These are phyloP conservation scores for Lasiodiplodia gonubiensis DNA, from an alignment of 2,329 filamentous ascomycete species.

Conservation along the genomic window DNA sequence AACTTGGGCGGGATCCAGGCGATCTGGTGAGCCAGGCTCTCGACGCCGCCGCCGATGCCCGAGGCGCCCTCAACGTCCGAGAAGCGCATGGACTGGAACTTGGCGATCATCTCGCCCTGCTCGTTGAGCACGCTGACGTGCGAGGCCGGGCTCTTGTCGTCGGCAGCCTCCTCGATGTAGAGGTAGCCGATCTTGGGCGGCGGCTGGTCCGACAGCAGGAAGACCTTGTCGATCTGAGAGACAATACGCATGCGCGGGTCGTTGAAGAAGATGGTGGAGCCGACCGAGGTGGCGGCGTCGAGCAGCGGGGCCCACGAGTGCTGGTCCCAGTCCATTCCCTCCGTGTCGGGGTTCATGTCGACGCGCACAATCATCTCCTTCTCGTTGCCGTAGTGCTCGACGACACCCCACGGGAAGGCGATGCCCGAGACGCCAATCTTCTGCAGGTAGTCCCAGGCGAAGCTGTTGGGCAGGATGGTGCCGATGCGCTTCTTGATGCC, in stretches of 20 bases:
- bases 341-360: conserved; percentile 40
- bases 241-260: conserved; percentile 48
- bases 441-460: conserved; percentile 48
- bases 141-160: conserved; percentile 37
- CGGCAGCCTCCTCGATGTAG: conserved; percentile 38
- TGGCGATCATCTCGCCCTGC: conserved; percentile 40
- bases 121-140: conserved; percentile 41
- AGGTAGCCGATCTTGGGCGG: conserved; percentile 46
- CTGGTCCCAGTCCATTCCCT: conserved; percentile 36
- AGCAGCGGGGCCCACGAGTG: conserved; percentile 49
- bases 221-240: conserved; percentile 40
- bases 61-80: conserved; percentile 48
- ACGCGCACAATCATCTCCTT: conserved; percentile 51
- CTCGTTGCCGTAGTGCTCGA: conserved; percentile 46
- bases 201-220: conserved; percentile 32
- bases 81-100: conserved; percentile 47
- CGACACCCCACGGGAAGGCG: conserved; percentile 51
- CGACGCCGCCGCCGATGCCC: conserved; percentile 33
- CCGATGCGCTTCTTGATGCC: conserved; percentile 39
- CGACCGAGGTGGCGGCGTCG: conserved; percentile 52
- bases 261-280: conserved; percentile 49
- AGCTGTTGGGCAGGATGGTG: conserved; percentile 39
- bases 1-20: conserved; percentile 47
- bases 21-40: conserved; percentile 46
- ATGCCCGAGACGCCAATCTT: conserved; percentile 50